Percentiles rank a stretch among this genome's conserved stretches.
Evolutionary conservation across 2,329 filamentous ascomycete genomes (phyloP).

Genomic region (Trichoderma koningiopsis): DNA sequence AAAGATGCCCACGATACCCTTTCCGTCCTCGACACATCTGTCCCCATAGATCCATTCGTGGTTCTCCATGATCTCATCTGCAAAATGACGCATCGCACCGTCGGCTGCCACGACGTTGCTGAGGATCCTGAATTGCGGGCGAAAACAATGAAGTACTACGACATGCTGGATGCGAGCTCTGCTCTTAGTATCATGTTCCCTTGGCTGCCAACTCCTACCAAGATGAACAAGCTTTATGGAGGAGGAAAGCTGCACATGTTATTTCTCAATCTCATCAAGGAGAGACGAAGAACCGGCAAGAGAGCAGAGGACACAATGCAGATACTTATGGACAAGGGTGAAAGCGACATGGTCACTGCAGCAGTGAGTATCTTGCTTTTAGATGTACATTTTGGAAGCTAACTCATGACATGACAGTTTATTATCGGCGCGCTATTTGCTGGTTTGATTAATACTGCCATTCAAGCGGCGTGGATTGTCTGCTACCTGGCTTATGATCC

Average conservation of each 20-base stretch:
- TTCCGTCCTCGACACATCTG: not conserved
- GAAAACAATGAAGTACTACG: slow-evolving; percentile 49
- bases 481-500: slow-evolving; percentile 50
- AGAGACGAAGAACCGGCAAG: slow-evolving; percentile 45
- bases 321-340: slow-evolving; percentile 54
- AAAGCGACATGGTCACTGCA: slow-evolving; percentile 47
- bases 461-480: slow-evolving; percentile 57
- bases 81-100: slow-evolving; percentile 58
- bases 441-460: slow-evolving; percentile 58
- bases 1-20: slow-evolving; percentile 40
- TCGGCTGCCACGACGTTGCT: slow-evolving; percentile 57
- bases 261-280: slow-evolving; percentile 50
- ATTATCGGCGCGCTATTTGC: slow-evolving; percentile 58
- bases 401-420: slow-evolving; percentile 40
- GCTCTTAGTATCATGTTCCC: slow-evolving; percentile 54
- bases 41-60: slow-evolving; percentile 53
- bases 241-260: slow-evolving; percentile 52
- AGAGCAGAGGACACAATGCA: slow-evolving; percentile 55
- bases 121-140: slow-evolving; percentile 46
- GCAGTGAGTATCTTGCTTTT: slow-evolving; percentile 36
- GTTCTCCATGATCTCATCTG: slow-evolving; percentile 56
- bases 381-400: not conserved
- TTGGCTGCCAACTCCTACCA: slow-evolving; percentile 49
- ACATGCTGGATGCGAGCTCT: slow-evolving; percentile 49
- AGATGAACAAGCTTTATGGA: slow-evolving; percentile 47